Base-by-base conservation (phyloP, 2,329 filamentous ascomycete genomes). In the Aaosphaeria arxii region DNA sequence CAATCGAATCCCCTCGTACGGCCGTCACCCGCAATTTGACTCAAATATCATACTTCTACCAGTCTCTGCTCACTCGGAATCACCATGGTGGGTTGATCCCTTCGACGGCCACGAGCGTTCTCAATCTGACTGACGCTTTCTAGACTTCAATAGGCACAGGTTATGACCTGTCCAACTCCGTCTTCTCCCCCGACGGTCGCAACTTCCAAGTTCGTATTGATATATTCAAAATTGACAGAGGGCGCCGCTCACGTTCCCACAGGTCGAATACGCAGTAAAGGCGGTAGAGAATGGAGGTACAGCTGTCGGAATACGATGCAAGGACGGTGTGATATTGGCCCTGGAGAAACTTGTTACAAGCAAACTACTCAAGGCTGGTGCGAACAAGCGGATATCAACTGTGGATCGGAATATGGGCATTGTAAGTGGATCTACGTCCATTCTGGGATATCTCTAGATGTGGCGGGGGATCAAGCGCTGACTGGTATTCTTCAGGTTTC, bases 111-210 rank as follows among this genome's bases (percentile, higher is more conserved):
- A 9, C 11, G 9, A 28, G 7, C 39, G 17, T 13, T 11, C 9
- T 28, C 7, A 11, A 24, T 13, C 39, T 40, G 39, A 40, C 39
- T 11, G 47, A 48, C 51, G 53, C 47, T 53, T 54, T 28, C 28
- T 47, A 99, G 94, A 99, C 94, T 69, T 99, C 94, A 70, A 99
- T 99, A 88, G 94, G 94, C 71, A 99, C 94, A 67, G 94, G 94
- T 70, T 99, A 99, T 79, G 94, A 99, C 84, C 87, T 99, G 66
- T 90, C 90, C 72, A 99, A 99, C 83, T 97, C 94, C 69, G 95
- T 97, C 79, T 99, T 97, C 82, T 97, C 94, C 43, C 94, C 94
- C 59, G 94, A 99, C 77, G 94, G 94, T 70, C 89, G 94, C 64
- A 99, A 99, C 75, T 99, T 99, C 75, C 94, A 99, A 77, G 90